Evolutionary conservation across 2,329 filamentous ascomycete genomes (phyloP), one percentile per base, ranked within the genome.

Genomic region (Fragosphaeria purpurea): DNA sequence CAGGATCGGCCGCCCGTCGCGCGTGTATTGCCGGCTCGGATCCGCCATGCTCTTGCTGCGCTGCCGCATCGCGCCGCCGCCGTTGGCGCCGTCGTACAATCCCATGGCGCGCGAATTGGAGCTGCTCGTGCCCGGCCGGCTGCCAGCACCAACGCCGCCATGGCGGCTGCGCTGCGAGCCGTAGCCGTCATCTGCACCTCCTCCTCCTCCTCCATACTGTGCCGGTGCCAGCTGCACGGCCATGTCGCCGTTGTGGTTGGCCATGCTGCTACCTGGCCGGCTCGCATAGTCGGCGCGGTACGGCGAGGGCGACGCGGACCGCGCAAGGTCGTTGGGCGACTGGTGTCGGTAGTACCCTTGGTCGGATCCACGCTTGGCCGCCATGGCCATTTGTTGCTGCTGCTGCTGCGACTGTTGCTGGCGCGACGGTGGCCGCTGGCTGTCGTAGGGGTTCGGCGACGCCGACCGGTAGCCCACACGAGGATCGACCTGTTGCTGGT

Each of bases 31-130:
- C 58, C 86, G 76, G n/a, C 82, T 81, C 32, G 80, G 76, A 60
- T 93, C 86, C n/a, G 86, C 88, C 53, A 93, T 76, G 61, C 89
- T 95, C 73, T 91, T 88, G 66, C 89, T 95, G 57, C 83, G 71
- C 57, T 77, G 74, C 54, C 78, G 69, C 45, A 65, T 59, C 8
- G 64, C 61, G 5, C 73, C 70, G 7, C 66, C 65, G 5, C 73
- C 74, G 38, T 79, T 70, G 7, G 66, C 65, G 5, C 73, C 74
- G 38, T 79, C 76, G 58, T 81, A 77, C 46, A 77, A 65, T n/a
- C 73, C 75, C 72, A 79, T 77, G 8, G 75, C 71, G 10, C 71
- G 66, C 48, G 69, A 72, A 55, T 53, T 63, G 63, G 58, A 57
- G 47, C 32, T 50, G 50, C 69, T 71, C 4, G 71, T 72, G 5